These are phyloP conservation scores for Nicotiana obtusifolia DNA, from an alignment of 257 asterid species.

Conservation along the genomic window DNA sequence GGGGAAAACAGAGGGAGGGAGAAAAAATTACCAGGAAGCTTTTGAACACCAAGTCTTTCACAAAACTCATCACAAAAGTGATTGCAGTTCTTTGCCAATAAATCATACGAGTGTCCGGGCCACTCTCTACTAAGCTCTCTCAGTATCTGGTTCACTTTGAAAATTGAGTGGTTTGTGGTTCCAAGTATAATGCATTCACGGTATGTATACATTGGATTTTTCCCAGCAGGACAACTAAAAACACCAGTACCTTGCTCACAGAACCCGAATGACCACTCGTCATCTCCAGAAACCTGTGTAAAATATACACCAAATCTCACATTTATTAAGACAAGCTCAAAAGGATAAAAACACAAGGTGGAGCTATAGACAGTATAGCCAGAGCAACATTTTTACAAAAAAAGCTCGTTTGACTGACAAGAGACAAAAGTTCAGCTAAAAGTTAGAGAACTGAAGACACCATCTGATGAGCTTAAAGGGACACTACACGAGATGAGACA, in stretches of 20 bases:
- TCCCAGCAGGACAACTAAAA: constrained; percentile 77
- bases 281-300: constrained; percentile 62
- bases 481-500: neutral
- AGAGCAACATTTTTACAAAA: neutral
- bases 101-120: constrained; percentile 90
- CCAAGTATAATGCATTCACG: constrained; percentile 80
- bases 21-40: constrained; percentile 76
- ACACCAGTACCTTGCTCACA: constrained; percentile 97
- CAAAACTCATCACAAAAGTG: constrained; percentile 94
- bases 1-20: neutral
- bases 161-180: constrained; percentile 51
- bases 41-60: constrained; percentile 88
- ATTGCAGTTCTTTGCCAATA: constrained; percentile 89
- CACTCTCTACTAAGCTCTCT: constrained; percentile 97
- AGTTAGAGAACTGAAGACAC: neutral
- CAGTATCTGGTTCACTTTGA: constrained; percentile 78
- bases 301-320: neutral
- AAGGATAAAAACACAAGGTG: neutral
- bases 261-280: constrained; percentile 97
- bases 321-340: neutral
- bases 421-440: neutral
- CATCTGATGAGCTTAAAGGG: neutral
- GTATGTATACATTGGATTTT: constrained; percentile 92
- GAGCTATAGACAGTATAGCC: neutral
- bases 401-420: neutral